Evolutionary conservation across 163 green algal genomes (phyloP).

Genomic region (Picocystis sp.): DNA sequence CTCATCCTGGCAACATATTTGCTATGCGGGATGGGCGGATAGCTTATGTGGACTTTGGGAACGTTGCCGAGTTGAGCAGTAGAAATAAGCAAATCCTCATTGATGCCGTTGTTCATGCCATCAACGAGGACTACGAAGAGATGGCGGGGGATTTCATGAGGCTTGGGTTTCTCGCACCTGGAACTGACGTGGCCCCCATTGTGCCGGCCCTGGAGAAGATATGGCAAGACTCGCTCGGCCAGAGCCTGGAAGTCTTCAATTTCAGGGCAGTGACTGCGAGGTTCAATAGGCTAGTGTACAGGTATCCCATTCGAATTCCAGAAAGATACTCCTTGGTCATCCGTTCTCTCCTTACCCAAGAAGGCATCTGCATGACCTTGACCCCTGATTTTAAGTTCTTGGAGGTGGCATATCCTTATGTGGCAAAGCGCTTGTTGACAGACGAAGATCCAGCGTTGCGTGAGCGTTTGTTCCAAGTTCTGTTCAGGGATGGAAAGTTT

Average conservation of each 20-base stretch:
- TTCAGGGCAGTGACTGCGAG: slow-evolving; percentile 89
- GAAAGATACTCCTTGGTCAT: slow-evolving; percentile 95
- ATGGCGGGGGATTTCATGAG: slow-evolving; percentile 96
- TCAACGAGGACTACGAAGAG: slow-evolving; percentile 93
- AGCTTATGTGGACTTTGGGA: slow-evolving; percentile 99
- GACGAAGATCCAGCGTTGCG: slow-evolving; percentile 83
- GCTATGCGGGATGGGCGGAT: slow-evolving; percentile 85
- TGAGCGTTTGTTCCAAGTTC: slow-evolving; percentile 68
- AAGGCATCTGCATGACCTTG: slow-evolving; percentile 97
- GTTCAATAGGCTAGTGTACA: slow-evolving; percentile 97
- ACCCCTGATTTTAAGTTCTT: slow-evolving; percentile 92
- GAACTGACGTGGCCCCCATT: slow-evolving; percentile 83
- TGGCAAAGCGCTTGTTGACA: slow-evolving; percentile 82
- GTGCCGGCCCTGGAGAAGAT: slow-evolving; percentile 93
- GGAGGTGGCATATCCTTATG: slow-evolving; percentile 96
- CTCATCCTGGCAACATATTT: slow-evolving; percentile 87
- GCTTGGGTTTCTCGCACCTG: slow-evolving; percentile 50
- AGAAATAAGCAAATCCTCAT: slow-evolving; percentile 79
- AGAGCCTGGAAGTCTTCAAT: slow-evolving; percentile 64
- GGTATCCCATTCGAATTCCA: slow-evolving; percentile 98
- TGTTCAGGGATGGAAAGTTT: slow-evolving; percentile 86
- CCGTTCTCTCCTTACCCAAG: slow-evolving; percentile 73
- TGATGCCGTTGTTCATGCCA: slow-evolving; percentile 91
- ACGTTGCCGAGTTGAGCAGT: slow-evolving; percentile 76
- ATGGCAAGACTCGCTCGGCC: slow-evolving; percentile 73